A percentile compares a stretch with the other conserved stretches of the same genome.
Evolutionary conservation across 179 eudicot genomes (phyloP).

Genomic region (Beta macrorhiza): DNA sequence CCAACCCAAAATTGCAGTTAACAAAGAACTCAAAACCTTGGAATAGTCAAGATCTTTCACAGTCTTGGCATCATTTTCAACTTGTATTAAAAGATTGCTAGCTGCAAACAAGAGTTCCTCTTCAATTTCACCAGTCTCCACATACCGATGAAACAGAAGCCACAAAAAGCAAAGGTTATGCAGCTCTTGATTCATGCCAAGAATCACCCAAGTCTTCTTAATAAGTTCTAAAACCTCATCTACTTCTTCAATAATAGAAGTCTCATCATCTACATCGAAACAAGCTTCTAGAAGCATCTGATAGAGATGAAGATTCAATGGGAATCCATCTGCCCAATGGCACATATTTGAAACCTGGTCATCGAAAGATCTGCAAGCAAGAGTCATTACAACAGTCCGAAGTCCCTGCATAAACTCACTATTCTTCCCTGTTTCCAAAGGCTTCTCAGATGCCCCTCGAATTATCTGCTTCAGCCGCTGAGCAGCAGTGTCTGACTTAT

Average conservation of each 20-base stretch:
- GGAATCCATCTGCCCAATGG: slow-evolving; percentile 98
- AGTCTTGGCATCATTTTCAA: slow-evolving; percentile 64
- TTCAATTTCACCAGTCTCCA: slow-evolving; percentile 69
- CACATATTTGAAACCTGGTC: slow-evolving; percentile 56
- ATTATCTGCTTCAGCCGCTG: slow-evolving; percentile 66
- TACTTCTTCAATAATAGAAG: slow-evolving; percentile 70
- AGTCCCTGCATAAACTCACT: slow-evolving; percentile 68
- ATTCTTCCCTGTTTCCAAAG: slow-evolving; percentile 69
- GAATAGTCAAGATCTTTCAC: slow-evolving; percentile 49
- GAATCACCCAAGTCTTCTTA: slow-evolving; percentile 82
- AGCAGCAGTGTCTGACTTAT: slow-evolving; percentile 47
- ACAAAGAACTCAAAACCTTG: slow-evolving; percentile 50
- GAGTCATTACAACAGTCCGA: slow-evolving; percentile 55
- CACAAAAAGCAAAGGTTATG: slow-evolving; percentile 84
- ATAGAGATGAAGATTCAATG: slow-evolving; percentile 71
- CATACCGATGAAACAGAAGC: slow-evolving; percentile 68
- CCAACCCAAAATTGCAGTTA: slow-evolving; percentile 67
- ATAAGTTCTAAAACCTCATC: slow-evolving; percentile 83
- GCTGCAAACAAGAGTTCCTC: slow-evolving; percentile 79
- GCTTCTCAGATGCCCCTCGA: slow-evolving; percentile 47
- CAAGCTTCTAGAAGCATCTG: slow-evolving; percentile 76
- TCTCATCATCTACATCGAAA: slow-evolving; percentile 72
- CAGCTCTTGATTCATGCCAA: slow-evolving; percentile 65
- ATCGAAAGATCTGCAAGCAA: slow-evolving; percentile 76
- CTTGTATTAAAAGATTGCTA: slow-evolving; percentile 58